Evolutionary conservation across 495 filamentous ascomycete species (phyloP).

Genomic region (Parachaetomium inaequale): DNA sequence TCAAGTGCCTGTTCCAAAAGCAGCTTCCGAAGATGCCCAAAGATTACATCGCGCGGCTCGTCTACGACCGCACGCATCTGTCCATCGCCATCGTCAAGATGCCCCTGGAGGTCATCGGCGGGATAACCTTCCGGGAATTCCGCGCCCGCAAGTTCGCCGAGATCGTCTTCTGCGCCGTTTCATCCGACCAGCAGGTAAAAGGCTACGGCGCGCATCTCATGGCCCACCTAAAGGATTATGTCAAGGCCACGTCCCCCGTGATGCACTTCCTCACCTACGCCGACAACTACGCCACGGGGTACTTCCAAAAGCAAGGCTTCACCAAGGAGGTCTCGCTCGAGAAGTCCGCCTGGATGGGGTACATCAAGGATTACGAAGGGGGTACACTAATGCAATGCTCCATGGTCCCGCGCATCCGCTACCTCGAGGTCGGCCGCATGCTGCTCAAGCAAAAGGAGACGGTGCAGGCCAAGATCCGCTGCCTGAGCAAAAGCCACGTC

Average conservation of each 20-base stretch:
- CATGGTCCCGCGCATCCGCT: conserved; percentile 89
- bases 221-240: conserved; percentile 96
- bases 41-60: conserved; percentile 94
- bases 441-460: conserved; percentile 92
- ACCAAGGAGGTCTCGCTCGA: conserved; percentile 94
- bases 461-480: conserved; percentile 86
- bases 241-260: conserved; percentile 88
- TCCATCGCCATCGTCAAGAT: conserved; percentile 94
- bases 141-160: conserved; percentile 85
- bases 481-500: conserved; percentile 78
- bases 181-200: conserved; percentile 94
- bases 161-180: conserved; percentile 96
- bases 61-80: conserved; percentile 90
- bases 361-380: conserved; percentile 98
- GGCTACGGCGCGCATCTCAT: conserved; percentile 96
- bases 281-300: conserved; percentile 96
- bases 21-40: conserved; percentile 98
- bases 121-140: conserved; percentile 92
- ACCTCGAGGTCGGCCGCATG: conserved; percentile 85
- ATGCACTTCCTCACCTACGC: conserved; percentile 98
- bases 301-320: conserved; percentile 98
- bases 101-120: conserved; percentile 85
- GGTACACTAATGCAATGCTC: conserved; percentile 98
- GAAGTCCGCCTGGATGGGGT: conserved; percentile 90
- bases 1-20: conserved; percentile 97